Base-by-base conservation (phyloP, 148 eudicot genomes). In the Dysphania ambrosioides region DNA sequence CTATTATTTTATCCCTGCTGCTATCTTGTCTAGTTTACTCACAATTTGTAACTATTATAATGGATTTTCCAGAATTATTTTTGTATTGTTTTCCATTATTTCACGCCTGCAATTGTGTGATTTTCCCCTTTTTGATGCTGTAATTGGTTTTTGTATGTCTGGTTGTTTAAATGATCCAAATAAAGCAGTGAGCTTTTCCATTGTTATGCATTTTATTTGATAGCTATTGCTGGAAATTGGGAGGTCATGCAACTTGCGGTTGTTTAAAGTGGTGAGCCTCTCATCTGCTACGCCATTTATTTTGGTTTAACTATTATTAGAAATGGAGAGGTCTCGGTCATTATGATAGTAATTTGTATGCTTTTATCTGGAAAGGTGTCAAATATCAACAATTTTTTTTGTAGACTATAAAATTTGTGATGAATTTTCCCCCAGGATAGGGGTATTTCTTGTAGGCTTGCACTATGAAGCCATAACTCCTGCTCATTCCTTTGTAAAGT, bases 121-220 rank as follows among this genome's bases (percentile, higher is more conserved):
- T n/a, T 57, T 57, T 6, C n/a, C 49, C 13, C 10, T 42, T 12
- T 69, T 16, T 35, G 29, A 41, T 27, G n/a, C n/a, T n/a, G n/a
- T n/a, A n/a, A 38, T n/a, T 60, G 38, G 38, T 56, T 38, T 75
- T 42, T 76, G 65, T 76, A n/a, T n/a, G 35, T 10, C 58, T 41
- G 53, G 24, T 65, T 74, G 8, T 74, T 49, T 18, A 8, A 10
- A 21, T 64, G 29, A 40, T 72, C 61, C 35, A 78, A 47, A 72
- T 41, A 24, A 36, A 66, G 66, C 34, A 32, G n/a, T 21, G 23
- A 35, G 41, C 72, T 68, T 56, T 31, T 36, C 47, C 35, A 23
- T 53, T n/a, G n/a, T n/a, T 73, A 53, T 51, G 65, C 68, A 18
- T 13, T 58, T 47, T 62, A 59, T 44, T 58, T 59, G 36, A 58